Conservation (phyloP, 2,329 filamentous ascomycete genomes). For the Westerdykella ornata region DNA sequence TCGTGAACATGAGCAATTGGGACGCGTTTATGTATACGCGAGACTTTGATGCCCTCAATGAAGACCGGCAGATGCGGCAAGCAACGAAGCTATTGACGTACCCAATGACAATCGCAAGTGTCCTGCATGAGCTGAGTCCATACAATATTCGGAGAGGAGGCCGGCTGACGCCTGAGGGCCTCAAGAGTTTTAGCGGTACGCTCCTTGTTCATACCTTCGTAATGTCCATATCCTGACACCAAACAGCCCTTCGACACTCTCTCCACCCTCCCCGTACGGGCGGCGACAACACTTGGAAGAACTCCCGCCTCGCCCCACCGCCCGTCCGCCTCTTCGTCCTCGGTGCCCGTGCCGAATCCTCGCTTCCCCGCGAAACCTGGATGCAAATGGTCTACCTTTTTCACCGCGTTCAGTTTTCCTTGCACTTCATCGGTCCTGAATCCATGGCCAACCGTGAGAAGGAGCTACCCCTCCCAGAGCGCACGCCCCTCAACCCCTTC, state of each 20-base stretch:
- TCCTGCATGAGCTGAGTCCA: conserved; percentile 89
- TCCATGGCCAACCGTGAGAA: conserved; percentile 89
- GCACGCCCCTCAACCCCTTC: conserved; percentile 81
- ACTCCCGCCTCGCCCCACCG: conserved; percentile 75
- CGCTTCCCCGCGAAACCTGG: conserved; percentile 89
- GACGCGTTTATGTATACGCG: conserved; percentile 93
- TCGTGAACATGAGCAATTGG: conserved; percentile 98
- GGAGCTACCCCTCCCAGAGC: conserved; percentile 83
- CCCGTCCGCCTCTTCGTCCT: conserved; percentile 89
- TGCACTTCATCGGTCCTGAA: conserved; percentile 93
- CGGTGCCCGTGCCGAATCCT: conserved; percentile 94
- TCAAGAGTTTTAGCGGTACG: conserved; percentile 85
- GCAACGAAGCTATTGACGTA: conserved; percentile 91
- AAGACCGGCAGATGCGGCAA: conserved; percentile 84
- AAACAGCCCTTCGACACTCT: conserved; percentile 77
- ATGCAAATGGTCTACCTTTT: conserved; percentile 91
- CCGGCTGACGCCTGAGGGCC: conserved; percentile 74
- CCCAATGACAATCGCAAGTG: conserved; percentile 81
- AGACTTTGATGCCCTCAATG: conserved; percentile 84
- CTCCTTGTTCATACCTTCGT: conserved; percentile 33
- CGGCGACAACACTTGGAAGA: conserved; percentile 65
- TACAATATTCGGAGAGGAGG: conserved; percentile 72
- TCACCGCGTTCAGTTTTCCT: conserved; percentile 79
- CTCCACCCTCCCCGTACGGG: conserved; percentile 81
- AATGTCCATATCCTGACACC: conserved; percentile 7